These are phyloP conservation scores for Aspergillus tamarii DNA, from an alignment of 2,329 filamentous ascomycete species.

Conservation along the genomic window DNA sequence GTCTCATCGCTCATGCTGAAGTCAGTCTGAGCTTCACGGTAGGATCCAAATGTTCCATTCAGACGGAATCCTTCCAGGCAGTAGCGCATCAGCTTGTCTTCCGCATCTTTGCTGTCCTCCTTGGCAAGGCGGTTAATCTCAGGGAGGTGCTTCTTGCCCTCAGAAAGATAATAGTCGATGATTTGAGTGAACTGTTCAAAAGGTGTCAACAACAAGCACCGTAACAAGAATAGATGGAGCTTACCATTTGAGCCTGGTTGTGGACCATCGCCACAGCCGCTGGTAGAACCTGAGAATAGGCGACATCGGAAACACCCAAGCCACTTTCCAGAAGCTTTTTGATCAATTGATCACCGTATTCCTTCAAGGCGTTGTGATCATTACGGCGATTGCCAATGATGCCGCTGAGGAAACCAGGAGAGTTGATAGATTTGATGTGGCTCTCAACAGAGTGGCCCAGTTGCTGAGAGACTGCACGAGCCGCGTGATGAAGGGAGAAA, in stretches of 20 bases:
- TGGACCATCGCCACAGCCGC: constrained; percentile 69
- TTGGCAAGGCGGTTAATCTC: constrained; percentile 65
- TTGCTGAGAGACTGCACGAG: constrained; percentile 59
- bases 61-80: constrained; percentile 73
- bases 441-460: constrained; percentile 65
- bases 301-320: constrained; percentile 65
- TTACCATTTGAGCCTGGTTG: constrained; percentile 69
- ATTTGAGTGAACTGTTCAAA: constrained; percentile 66
- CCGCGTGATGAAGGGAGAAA: constrained; percentile 65
- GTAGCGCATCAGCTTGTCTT: constrained; percentile 69
- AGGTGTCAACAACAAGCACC: constrained; percentile 1
- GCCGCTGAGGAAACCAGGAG: constrained; percentile 59
- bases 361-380: constrained; percentile 60
- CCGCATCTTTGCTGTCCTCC: constrained; percentile 58
- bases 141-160: constrained; percentile 59
- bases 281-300: constrained; percentile 71
- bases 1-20: constrained; percentile 58
- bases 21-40: constrained; percentile 56
- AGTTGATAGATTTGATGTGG: constrained; percentile 64
- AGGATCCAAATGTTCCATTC: constrained; percentile 64
- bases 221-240: constrained; percentile 33
- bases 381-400: constrained; percentile 52
- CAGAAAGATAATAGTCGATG: constrained; percentile 71
- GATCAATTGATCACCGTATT: constrained; percentile 68
- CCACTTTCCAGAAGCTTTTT: constrained; percentile 67